Evolutionary conservation across 441 rosid genomes (phyloP).

Genomic region (Eruca vesicaria): DNA sequence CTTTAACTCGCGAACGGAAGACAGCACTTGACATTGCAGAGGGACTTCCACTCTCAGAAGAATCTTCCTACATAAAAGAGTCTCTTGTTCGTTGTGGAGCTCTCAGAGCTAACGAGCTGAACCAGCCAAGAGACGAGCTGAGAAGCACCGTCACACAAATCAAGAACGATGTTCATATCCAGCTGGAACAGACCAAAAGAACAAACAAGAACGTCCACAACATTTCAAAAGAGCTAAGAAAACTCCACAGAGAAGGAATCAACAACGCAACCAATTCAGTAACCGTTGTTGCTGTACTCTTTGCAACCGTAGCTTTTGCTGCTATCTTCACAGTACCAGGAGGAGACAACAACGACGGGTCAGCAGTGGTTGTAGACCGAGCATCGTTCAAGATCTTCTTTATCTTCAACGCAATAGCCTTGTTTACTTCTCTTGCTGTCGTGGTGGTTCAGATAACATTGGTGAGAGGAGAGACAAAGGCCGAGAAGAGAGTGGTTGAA

Average conservation of each 20-base stretch:
- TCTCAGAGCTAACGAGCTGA: constrained; percentile 86
- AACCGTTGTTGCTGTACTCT: constrained; percentile 94
- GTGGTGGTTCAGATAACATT: constrained; percentile 96
- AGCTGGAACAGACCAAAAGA: constrained; percentile 86
- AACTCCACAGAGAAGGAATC: constrained; percentile 95
- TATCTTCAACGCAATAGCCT: constrained; percentile 89
- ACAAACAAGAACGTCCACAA: constrained; percentile 93
- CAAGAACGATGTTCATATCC: constrained; percentile 93
- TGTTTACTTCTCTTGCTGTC: constrained; percentile 93
- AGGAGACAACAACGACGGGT: constrained; percentile 62
- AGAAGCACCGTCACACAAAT: constrained; percentile 91
- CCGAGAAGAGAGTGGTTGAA: constrained; percentile 87
- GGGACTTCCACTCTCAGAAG: constrained; percentile 82
- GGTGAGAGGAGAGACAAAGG: constrained; percentile 97
- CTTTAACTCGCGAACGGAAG: constrained; percentile 84
- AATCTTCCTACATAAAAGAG: constrained; percentile 73
- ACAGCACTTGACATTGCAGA: constrained; percentile 96
- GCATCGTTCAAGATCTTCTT: constrained; percentile 90
- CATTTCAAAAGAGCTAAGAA: constrained; percentile 92
- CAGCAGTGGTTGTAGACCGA: constrained; percentile 67
- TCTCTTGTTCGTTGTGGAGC: constrained; percentile 70
- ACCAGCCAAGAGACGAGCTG: constrained; percentile 94
- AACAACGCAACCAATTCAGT: constrained; percentile 97
- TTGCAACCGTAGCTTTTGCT: constrained; percentile 96
- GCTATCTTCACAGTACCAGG: constrained; percentile 96